A percentile compares a stretch with the other conserved stretches of the same genome.
These are phyloP conservation scores for Asterochloris sp. DNA, from an alignment of 139 green algal species.

Conservation along the genomic window DNA sequence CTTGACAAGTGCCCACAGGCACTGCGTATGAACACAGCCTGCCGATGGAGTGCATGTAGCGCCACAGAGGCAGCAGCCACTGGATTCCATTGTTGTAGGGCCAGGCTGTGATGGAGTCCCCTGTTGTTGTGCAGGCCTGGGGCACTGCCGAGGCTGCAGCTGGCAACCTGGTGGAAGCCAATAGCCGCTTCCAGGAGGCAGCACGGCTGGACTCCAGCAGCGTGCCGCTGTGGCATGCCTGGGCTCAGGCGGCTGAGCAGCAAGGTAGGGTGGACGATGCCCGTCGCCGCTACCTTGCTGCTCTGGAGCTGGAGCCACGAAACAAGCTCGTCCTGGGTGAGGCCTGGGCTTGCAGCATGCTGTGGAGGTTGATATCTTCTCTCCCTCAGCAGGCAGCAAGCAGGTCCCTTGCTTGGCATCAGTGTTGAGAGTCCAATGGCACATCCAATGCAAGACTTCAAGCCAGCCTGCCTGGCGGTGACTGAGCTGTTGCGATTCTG, in stretches of 20 bases:
- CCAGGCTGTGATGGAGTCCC: not conserved
- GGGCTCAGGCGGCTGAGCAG: slow-evolving; percentile 39
- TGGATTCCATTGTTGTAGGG: not conserved
- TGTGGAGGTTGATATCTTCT: not conserved
- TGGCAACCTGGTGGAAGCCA: slow-evolving; percentile 15
- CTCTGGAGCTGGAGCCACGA: slow-evolving; percentile 19
- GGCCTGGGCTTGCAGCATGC: not conserved
- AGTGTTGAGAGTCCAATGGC: not conserved
- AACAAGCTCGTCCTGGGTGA: not conserved
- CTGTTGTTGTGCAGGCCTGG: slow-evolving; percentile 34
- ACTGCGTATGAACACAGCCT: not conserved
- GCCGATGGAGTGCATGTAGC: not conserved
- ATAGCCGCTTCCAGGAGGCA: slow-evolving; percentile 29
- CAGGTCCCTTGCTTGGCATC: not conserved
- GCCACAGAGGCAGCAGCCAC: not conserved
- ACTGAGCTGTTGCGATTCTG: not conserved
- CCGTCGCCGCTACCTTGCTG: slow-evolving; percentile 34
- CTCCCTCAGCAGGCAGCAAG: not conserved
- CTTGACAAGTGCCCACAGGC: not conserved
- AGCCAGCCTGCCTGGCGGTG: not conserved
- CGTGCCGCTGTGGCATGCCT: slow-evolving; percentile 34
- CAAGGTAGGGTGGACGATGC: slow-evolving; percentile 31
- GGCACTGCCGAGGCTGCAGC: slow-evolving; percentile 35
- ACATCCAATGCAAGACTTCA: not conserved
- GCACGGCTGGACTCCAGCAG: slow-evolving; percentile 22